Conservation (phyloP, 345 rosid species). For the Hevea brasiliensis region DNA sequence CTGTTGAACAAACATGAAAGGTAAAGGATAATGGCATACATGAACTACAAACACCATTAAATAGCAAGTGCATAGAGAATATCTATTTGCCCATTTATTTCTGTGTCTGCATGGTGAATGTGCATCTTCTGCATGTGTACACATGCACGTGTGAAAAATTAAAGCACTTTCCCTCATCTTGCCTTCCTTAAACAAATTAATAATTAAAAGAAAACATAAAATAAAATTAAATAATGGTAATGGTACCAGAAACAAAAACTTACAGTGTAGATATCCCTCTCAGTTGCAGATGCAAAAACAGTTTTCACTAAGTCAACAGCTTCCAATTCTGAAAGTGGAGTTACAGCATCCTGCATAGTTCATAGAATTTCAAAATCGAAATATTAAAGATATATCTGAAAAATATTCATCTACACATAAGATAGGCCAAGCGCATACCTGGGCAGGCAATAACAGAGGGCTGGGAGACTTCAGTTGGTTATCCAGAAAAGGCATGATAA, state of each 20-base stretch:
- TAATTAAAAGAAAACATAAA: neutral
- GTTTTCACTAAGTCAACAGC: conserved; percentile 92
- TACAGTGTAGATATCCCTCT: conserved; percentile 96
- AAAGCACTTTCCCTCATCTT: neutral
- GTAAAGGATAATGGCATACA: neutral
- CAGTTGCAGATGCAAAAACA: conserved; percentile 90
- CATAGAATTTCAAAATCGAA: conserved; percentile 3
- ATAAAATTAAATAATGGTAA: neutral
- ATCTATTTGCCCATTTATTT: too few species aligned
- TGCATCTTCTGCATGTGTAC: neutral
- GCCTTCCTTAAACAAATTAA: conserved; percentile 1
- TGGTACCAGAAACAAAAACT: conserved; percentile 28
- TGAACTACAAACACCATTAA: neutral
- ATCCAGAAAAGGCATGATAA: conserved; percentile 93
- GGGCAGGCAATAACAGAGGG: conserved; percentile 85
- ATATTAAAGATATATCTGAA: conserved; percentile 7
- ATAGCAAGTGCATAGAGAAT: too few species aligned
- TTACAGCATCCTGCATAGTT: conserved; percentile 73
- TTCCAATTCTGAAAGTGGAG: conserved; percentile 85
- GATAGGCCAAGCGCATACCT: conserved; percentile 34
- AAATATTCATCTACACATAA: neutral
- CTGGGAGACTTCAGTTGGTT: conserved; percentile 97
- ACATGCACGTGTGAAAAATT: neutral
- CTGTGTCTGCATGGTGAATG: neutral
- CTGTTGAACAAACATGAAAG: conserved; percentile 33